Percentiles rank a stretch among this genome's conserved stretches.
These are phyloP conservation scores for Withania somnifera DNA, from an alignment of 305 asterid species.

Conservation along the genomic window DNA sequence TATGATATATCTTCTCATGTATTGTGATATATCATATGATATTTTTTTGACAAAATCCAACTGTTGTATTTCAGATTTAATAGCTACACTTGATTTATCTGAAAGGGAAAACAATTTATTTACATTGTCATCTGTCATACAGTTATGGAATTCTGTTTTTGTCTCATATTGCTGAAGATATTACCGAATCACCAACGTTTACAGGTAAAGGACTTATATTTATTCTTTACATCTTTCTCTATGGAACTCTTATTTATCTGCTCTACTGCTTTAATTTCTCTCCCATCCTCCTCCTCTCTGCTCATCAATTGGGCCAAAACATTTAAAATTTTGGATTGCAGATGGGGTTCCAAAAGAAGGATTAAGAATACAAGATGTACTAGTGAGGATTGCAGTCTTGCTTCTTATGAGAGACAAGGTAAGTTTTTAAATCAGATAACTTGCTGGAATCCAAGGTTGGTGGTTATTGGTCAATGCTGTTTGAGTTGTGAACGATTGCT, in stretches of 20 bases:
- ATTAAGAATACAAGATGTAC: slow-evolving; percentile 75
- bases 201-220: slow-evolving; percentile 40
- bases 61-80: background rate
- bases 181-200: slow-evolving; percentile 67
- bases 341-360: slow-evolving; percentile 99
- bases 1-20: too few species aligned
- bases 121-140: slow-evolving; percentile 13
- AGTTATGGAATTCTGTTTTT: slow-evolving; percentile 83
- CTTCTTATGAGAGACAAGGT: slow-evolving; percentile 77
- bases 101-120: background rate
- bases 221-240: slow-evolving; percentile 1
- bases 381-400: slow-evolving; percentile 72
- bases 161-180: slow-evolving; percentile 66
- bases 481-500: background rate
- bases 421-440: slow-evolving; percentile 16
- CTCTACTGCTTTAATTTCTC: slow-evolving; percentile 4
- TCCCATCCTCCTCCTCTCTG: background rate
- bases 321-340: slow-evolving; percentile 25
- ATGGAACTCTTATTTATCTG: slow-evolving; percentile 2
- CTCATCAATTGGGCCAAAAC: background rate
- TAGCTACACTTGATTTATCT: background rate
- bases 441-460: background rate
- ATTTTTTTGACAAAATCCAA: background rate
- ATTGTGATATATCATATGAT: background rate
- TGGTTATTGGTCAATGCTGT: background rate